Base-by-base conservation (phyloP, 1,284 basidiomycete species). In the Pulchroboletus neoregius region DNA sequence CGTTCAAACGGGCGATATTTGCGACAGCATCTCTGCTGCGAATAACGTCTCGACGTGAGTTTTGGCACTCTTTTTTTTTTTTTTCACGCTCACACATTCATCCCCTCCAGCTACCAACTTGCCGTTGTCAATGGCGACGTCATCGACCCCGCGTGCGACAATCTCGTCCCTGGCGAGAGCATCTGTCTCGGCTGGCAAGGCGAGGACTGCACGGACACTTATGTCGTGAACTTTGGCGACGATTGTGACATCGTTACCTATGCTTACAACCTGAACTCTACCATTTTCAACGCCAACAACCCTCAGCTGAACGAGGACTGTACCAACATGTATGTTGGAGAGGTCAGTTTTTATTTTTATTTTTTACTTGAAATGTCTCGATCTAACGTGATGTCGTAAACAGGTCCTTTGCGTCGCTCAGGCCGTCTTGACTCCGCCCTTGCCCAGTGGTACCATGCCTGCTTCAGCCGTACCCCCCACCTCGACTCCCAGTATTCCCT, bases 41-140 rank as follows among this genome's bases (percentile, higher is more conserved):
- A 62, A 85, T 36, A 74, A 78, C 43, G 82, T 76, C 48, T 86
- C 86, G 23, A 86, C 85, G 78, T 85, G 68, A n/a, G 51, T 45
- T 13, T 18, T 16, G 18, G 22, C 33, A 32, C 24, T 52, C 52
- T 27, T 54, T 37, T 32, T 41, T 54, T 37, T 32, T 41, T 31
- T 36, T 34, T 4, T 28, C 43, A 1, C 6, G 10, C 36, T 37
- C 27, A 2, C 13, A 9, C 18, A 13, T 36, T 49, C 39, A 42
- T 36, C 7, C 7, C 13, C 10, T 45, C n/a, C 54, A 86, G 84
- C 15, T 89, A 82, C 69, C 86, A 90, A 66, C 77, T 90, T 39
- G 76, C 80, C 2, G 73, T 72, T 11, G 68, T 79, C 56, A 90
- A 89, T 66, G 46, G 68, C 0, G 58, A 52, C 43, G 55, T 60